Conservation (phyloP, 495 filamentous ascomycete genomes). For the Podospora pseudoanserina region DNA sequence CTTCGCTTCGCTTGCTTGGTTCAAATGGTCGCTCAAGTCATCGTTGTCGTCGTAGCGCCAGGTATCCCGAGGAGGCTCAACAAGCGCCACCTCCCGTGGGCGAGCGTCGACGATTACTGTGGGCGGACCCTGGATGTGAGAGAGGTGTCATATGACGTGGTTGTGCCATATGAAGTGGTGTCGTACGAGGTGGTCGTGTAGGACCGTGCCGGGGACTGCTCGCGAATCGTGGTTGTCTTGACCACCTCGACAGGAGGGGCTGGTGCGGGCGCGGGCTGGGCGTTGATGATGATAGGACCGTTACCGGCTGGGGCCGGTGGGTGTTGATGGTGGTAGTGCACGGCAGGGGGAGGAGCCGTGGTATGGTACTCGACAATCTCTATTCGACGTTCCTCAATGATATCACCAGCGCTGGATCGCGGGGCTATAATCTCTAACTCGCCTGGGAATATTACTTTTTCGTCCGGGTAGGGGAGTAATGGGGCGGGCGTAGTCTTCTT, state of each 20-base stretch:
- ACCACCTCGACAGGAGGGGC: constrained; percentile 38
- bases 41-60: constrained; percentile 20
- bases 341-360: constrained; percentile 7
- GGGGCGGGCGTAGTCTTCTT: constrained; percentile 44
- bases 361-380: constrained; percentile 30
- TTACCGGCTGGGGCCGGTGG: constrained; percentile 24
- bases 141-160: constrained; percentile 21
- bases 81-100: constrained; percentile 37
- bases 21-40: constrained; percentile 52
- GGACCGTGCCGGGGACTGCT: constrained; percentile 36
- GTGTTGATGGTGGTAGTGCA: neutral
- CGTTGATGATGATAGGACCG: constrained; percentile 38
- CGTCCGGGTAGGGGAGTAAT: constrained; percentile 1
- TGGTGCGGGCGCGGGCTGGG: constrained; percentile 41
- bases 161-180: constrained; percentile 6
- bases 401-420: constrained; percentile 35
- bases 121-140: constrained; percentile 27
- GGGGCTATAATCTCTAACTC: constrained; percentile 40
- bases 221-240: constrained; percentile 36
- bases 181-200: constrained; percentile 30
- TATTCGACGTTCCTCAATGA: constrained; percentile 38
- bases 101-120: constrained; percentile 34
- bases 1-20: neutral
- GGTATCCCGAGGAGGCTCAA: too few relatives aligned
- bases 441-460: constrained; percentile 26